Conservation (phyloP, 805 yeast genomes). For the Isabelozyma heimii region DNA sequence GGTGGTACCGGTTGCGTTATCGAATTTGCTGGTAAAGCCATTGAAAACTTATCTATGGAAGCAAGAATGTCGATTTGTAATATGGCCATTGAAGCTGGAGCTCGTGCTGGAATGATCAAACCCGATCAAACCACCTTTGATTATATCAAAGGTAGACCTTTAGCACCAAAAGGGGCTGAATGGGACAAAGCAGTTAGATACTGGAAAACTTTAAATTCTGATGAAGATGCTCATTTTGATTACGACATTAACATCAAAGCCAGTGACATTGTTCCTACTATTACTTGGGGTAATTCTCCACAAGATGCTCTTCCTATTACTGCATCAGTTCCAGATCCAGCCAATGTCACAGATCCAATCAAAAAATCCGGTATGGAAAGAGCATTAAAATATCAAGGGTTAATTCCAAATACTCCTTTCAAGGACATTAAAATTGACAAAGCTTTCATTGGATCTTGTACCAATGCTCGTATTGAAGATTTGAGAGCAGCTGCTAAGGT, state of each 20-base stretch:
- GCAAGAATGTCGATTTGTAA: slow-evolving; percentile 99
- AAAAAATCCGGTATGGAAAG: slow-evolving; percentile 83
- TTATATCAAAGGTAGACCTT: slow-evolving; percentile 89
- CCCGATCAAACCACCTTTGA: slow-evolving; percentile 90
- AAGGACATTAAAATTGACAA: slow-evolving; percentile 78
- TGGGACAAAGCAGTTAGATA: slow-evolving; percentile 93
- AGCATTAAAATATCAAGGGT: slow-evolving; percentile 90
- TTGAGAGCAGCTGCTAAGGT: slow-evolving; percentile 92
- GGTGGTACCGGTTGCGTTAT: slow-evolving; percentile 98
- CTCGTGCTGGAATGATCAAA: slow-evolving; percentile 98
- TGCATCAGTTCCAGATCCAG: slow-evolving; percentile 87
- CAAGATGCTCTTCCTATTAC: slow-evolving; percentile 97
- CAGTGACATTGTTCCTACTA: slow-evolving; percentile 86
- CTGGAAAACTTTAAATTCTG: slow-evolving; percentile 87
- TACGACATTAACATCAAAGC: slow-evolving; percentile 78
- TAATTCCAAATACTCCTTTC: slow-evolving; percentile 77
- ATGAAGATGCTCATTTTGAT: slow-evolving; percentile 88
- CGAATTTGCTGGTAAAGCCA: slow-evolving; percentile 96
- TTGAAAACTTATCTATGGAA: slow-evolving; percentile 87
- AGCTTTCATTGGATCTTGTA: slow-evolving; percentile 97
- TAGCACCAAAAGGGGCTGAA: slow-evolving; percentile 90
- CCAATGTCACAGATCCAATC: slow-evolving; percentile 65
- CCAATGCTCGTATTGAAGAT: slow-evolving; percentile 97
- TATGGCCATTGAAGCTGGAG: slow-evolving; percentile 99
- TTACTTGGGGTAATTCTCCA: slow-evolving; percentile 99